Evolutionary conservation across 2,329 filamentous ascomycete species (phyloP).

Genomic region (Exophiala sp.): DNA sequence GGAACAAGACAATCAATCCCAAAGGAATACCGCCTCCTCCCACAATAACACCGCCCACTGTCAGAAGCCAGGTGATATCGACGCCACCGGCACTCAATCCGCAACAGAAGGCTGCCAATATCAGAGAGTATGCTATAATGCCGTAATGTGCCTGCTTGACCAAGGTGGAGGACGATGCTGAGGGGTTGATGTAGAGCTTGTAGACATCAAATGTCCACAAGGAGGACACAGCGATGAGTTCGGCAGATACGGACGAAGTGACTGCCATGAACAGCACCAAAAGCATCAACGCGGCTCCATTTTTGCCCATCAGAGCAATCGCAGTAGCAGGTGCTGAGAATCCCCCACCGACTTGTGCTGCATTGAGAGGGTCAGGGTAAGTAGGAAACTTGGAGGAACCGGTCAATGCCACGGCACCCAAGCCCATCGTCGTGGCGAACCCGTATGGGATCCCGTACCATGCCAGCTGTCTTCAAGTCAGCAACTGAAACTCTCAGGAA

Average conservation of each 20-base stretch:
- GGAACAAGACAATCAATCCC: constrained; percentile 73
- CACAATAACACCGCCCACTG: constrained; percentile 77
- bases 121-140: constrained; percentile 70
- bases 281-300: constrained; percentile 73
- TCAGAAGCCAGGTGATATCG: constrained; percentile 9
- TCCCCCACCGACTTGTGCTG: constrained; percentile 73
- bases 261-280: constrained; percentile 87
- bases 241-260: constrained; percentile 74
- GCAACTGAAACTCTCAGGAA: background rate
- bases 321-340: constrained; percentile 81
- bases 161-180: constrained; percentile 68
- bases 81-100: constrained; percentile 8
- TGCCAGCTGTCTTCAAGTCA: constrained; percentile 46
- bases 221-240: constrained; percentile 81
- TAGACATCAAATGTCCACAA: constrained; percentile 88
- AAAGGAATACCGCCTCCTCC: constrained; percentile 80
- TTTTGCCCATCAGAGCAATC: constrained; percentile 74
- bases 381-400: constrained; percentile 58
- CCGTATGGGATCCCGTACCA: constrained; percentile 95
- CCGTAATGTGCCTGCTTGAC: constrained; percentile 74
- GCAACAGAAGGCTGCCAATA: constrained; percentile 60
- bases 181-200: constrained; percentile 77
- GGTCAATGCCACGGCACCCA: constrained; percentile 76
- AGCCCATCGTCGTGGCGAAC: constrained; percentile 80
- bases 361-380: constrained; percentile 62